Evolutionary conservation across 78 protist genomes (phyloP).

Genomic region (Blattamonas nauphoetae): DNA sequence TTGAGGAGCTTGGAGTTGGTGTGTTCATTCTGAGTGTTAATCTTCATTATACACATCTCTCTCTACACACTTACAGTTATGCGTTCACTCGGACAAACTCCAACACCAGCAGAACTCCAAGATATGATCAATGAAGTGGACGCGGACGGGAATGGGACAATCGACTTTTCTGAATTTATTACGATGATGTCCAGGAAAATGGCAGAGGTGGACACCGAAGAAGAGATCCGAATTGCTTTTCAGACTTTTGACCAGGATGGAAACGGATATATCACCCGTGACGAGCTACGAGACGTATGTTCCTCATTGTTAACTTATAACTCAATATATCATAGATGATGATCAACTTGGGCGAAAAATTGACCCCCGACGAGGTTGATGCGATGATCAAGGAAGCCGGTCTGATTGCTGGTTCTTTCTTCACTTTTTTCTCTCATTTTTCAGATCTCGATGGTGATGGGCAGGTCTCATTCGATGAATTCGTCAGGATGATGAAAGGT

Average conservation of each 20-base stretch:
- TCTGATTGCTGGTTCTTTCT: too few species aligned
- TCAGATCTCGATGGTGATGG: slow-evolving; percentile 29
- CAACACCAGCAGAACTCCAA: slow-evolving; percentile 16
- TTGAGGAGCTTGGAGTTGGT: slow-evolving; percentile 12
- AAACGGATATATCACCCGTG: slow-evolving; percentile 20
- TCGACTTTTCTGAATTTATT: slow-evolving; percentile 32
- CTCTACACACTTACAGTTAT: too few species aligned
- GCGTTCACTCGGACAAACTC: slow-evolving; percentile 34
- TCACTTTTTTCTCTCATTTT: too few species aligned
- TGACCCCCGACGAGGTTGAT: slow-evolving; percentile 22
- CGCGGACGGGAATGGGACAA: slow-evolving; percentile 37
- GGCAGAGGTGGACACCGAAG: slow-evolving; percentile 22
- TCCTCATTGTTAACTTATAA: too few species aligned
- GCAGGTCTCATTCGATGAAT: slow-evolving; percentile 11
- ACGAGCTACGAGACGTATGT: slow-evolving; percentile 17
- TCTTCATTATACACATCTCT: too few species aligned
- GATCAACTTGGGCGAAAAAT: slow-evolving; percentile 15
- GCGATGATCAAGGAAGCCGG: slow-evolving; percentile 28
- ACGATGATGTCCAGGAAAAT: slow-evolving; percentile 22
- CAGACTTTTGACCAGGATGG: too few species aligned
- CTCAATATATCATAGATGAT: too few species aligned
- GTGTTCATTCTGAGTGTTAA: too few species aligned
- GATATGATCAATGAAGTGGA: slow-evolving; percentile 38
- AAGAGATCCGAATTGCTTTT: slow-evolving; percentile 17
- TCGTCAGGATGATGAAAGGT: slow-evolving; percentile 7